Evolutionary conservation across 306 rosid species (phyloP), one percentile per base, ranked within the genome.

Genomic region (Datisca glomerata): DNA sequence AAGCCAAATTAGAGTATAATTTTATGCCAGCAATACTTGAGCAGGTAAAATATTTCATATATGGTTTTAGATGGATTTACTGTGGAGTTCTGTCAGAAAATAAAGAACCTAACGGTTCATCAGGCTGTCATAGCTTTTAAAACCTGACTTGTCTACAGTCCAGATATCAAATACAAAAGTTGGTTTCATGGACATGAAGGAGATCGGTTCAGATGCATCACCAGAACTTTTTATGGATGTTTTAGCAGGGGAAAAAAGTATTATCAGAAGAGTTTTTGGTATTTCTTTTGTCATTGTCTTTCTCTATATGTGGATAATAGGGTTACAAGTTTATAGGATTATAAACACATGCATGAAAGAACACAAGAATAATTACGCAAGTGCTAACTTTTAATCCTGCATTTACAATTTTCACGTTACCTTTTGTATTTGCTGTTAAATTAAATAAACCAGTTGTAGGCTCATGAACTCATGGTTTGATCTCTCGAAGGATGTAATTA

Each of bases 121-220:
- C 36, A 59, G 77, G 49, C 27, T 60, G 65, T 64, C 50, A 41
- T 75, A 35, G 69, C 62, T 79, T 79, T 75, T 69, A 74, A 71
- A 66, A 74, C 66, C 79, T 85, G 89, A 77, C 86, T 72, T 83
- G 61, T 83, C 63, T 83, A 74, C 97, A 83, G 97, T 89, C 86
- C 97, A 89, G 94, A 68, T 79, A 63, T 76, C 82, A 77, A 68
- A 70, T 62, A 60, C 70, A 74, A 71, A 65, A 55, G 72, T 75
- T 57, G 72, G 78, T 76, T 80, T 76, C 68, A 67, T 89, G 93
- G 97, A 89, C 70, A 52, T 72, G 86, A 89, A 78, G 74, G 86
- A 63, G 68, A 70, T 74, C 37, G 53, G 63, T 65, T 63, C 73
- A 41, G 58, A 69, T 36, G 79, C 61, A 24, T 56, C 75, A 12